A percentile compares a stretch with the other conserved stretches of the same genome.
Conservation (phyloP, 345 rosid genomes). For the Tarenaya hassleriana region DNA sequence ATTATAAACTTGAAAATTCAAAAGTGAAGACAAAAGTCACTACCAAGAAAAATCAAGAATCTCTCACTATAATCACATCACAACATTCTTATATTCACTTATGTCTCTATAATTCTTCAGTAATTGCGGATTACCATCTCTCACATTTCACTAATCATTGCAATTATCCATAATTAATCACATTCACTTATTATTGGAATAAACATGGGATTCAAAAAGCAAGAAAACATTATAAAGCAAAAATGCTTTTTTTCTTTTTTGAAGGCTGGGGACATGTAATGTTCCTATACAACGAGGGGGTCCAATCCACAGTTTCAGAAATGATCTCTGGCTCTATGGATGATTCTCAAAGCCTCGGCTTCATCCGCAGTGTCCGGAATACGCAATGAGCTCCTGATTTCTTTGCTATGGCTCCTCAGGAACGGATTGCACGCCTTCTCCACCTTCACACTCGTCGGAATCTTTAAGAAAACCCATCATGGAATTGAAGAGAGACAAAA, state of each 20-base stretch:
- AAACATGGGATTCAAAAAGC: no score
- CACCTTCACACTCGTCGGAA: constrained; percentile 67
- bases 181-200: no score
- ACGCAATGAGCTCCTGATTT: constrained; percentile 51
- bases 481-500: constrained; percentile 1
- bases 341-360: constrained; percentile 59
- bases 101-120: no score
- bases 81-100: no score
- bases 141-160: no score
- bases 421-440: constrained; percentile 94
- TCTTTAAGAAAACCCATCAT: constrained; percentile 30
- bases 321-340: constrained; percentile 71
- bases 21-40: constrained; percentile 9
- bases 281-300: constrained; percentile 38
- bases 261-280: constrained; percentile 6
- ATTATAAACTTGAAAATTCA: constrained; percentile 65
- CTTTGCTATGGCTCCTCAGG: constrained; percentile 64
- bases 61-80: no score
- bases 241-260: no score
- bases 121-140: no score
- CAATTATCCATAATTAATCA: no score
- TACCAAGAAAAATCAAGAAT: not conserved
- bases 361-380: constrained; percentile 62
- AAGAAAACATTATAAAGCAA: no score
- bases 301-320: constrained; percentile 31